These are phyloP conservation scores for Venturia asperata DNA, from an alignment of 2,329 filamentous ascomycete genomes.

Conservation along the genomic window DNA sequence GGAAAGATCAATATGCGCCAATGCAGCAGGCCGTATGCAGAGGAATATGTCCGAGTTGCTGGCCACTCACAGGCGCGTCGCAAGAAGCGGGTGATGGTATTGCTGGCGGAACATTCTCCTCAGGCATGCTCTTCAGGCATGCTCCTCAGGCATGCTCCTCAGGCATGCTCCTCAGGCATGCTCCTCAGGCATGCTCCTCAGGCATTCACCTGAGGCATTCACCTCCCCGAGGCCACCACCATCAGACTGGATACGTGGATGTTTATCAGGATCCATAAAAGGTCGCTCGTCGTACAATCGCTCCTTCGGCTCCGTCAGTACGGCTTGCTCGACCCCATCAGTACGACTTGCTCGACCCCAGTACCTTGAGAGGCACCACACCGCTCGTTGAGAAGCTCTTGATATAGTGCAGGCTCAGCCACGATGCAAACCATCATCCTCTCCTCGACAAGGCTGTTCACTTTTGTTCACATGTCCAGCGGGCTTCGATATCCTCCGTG, in stretches of 20 bases:
- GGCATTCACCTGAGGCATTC: too few relatives aligned
- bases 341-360: neutral
- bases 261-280: neutral
- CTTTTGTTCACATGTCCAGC: neutral
- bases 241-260: too few relatives aligned
- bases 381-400: neutral
- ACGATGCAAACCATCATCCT: neutral
- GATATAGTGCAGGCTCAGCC: conserved; percentile 7
- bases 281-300: neutral
- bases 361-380: neutral
- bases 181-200: too few relatives aligned
- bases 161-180: too few relatives aligned
- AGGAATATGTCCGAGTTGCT: neutral
- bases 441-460: neutral
- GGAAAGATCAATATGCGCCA: neutral
- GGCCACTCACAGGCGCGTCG: neutral
- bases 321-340: neutral
- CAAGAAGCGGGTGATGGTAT: neutral
- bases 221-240: neutral
- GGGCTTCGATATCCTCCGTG: neutral
- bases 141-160: too few relatives aligned
- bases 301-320: too few relatives aligned
- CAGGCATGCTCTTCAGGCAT: too few relatives aligned
- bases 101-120: too few relatives aligned
- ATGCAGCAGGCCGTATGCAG: neutral